Evolutionary conservation across 169 alveolate species (phyloP).

Genomic region (Perkinsus chesapeaki): DNA sequence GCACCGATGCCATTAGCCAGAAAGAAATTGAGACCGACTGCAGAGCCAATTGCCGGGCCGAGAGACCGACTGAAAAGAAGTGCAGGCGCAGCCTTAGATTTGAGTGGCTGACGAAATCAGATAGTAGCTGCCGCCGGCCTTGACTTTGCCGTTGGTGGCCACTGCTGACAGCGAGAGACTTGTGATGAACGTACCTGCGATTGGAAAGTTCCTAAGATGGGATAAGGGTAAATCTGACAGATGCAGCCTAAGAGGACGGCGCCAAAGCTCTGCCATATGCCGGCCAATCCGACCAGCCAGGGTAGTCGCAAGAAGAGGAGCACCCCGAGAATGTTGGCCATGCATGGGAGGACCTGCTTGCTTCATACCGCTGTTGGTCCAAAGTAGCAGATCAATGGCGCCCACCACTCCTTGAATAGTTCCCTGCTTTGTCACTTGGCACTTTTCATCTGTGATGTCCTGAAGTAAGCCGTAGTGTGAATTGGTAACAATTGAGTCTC

Average conservation of each 20-base stretch:
- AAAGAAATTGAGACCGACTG: slow-evolving; percentile 53
- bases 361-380: background rate
- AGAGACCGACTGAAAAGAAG: slow-evolving; percentile 27
- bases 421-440: background rate
- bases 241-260: slow-evolving; percentile 21
- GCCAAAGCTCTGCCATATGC: slow-evolving; percentile 31
- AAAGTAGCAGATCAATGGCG: background rate
- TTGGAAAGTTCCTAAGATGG: too few species aligned
- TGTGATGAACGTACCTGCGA: slow-evolving; percentile 44
- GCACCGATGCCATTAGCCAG: slow-evolving; percentile 53
- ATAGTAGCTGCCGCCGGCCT: slow-evolving; percentile 57
- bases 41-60: slow-evolving; percentile 64
- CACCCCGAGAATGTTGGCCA: slow-evolving; percentile 52
- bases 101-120: slow-evolving; percentile 27
- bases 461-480: too few species aligned
- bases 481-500: too few species aligned
- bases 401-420: background rate
- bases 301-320: slow-evolving; percentile 52
- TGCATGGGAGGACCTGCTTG: slow-evolving; percentile 42
- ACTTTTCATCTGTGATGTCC: background rate
- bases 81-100: background rate
- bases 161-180: slow-evolving; percentile 53
- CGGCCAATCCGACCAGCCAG: slow-evolving; percentile 52
- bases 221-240: background rate
- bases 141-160: slow-evolving; percentile 60